Base-by-base conservation (phyloP, 352 stramenopile species). In the Pythium vanterpoolii region DNA sequence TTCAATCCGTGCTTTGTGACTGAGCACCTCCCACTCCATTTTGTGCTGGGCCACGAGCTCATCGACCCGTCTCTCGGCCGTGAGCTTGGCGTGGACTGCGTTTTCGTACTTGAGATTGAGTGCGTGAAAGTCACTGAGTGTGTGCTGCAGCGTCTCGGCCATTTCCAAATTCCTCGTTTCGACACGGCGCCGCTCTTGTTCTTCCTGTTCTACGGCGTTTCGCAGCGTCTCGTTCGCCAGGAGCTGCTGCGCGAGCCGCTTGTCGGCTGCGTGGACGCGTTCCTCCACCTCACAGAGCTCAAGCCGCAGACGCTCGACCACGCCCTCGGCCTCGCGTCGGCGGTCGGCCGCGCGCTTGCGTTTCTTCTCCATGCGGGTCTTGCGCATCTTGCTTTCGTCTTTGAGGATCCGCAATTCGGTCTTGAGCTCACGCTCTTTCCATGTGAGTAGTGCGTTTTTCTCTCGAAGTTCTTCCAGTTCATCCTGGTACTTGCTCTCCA, bases 401-500 rank as follows among this genome's bases (percentile, higher is more conserved):
- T 76, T 74, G 16, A 72, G 64, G 42, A 76, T 66, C 11, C 83
- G 75, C 43, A 93, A 60, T 46, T 83, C 73, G 18, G 74, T 72
- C 66, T 89, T 91, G 46, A 92, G 70, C 56, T 94, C 85, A 28
- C 79, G 79, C 62, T 87, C 78, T 38, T 83, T 81, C 74, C 79
- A 90, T 31, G 69, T 56, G 26, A 90, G 74, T 59, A 87, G 64
- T 14, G 80, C 74, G 60, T 87, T 87, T 42, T 82, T 71, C 51
- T 92, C 77, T 36, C 83, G 82, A 7, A 93, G 71, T 38, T 75
- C 65, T 48, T 93, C 83, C 18, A 93, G 68, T 47, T 94, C 80
- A 62, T 93, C 83, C 56, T 85, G 69, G 51, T 88, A 89, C 55
- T 89, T 89, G 57, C 75, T 87, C 62, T 94, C 84, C 18, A 91